Base-by-base conservation (phyloP, 441 rosid genomes). In the Erodium chrysanthum region DNA sequence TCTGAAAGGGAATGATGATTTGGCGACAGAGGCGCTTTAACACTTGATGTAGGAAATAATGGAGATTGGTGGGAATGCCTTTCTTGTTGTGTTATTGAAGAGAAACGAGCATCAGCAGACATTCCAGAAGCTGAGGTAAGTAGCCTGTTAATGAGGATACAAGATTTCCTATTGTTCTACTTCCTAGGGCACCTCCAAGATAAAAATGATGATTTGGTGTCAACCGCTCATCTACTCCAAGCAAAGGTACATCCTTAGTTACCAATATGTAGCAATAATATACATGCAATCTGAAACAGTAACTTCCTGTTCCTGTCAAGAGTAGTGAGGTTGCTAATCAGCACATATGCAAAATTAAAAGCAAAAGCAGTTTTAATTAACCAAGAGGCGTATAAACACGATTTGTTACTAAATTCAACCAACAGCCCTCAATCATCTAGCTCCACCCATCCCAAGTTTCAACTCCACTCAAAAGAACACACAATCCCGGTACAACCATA, bases 111-210 rank as follows among this genome's bases (percentile, higher is more conserved):
- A 75, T 77, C 77, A 70, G 33, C 75, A 0, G 78, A 76, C 46
- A 74, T 67, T 62, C 81, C 77, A 20, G 82, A 70, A 69, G 79
- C 62, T 5, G 87, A 58, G 2, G 83, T 76, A 70, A 70, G 79
- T 48, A 71, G 74, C 64, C 63, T 65, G n/a, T 78, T 76, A 22
- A 65, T 71, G 61, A 83, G 66, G 74, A 40, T 37, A 73, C 18
- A 0, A 82, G 75, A 58, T 76, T 75, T 68, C 73, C 77, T 77
- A 80, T 81, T 60, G 69, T 73, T 82, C 84, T 77, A 77, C 78
- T 78, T 76, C 85, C 40, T 81, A 74, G 67, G 83, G 75, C 75
- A 75, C 78, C 84, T 74, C 29, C 66, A 73, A 25, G 3, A 25
- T 1, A 3, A 25, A 25, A n/a, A n/a, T n/a, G n/a, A n/a, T n/a